These are phyloP conservation scores for Potentilla sterilis DNA, from an alignment of 306 rosid genomes.

Conservation along the genomic window DNA sequence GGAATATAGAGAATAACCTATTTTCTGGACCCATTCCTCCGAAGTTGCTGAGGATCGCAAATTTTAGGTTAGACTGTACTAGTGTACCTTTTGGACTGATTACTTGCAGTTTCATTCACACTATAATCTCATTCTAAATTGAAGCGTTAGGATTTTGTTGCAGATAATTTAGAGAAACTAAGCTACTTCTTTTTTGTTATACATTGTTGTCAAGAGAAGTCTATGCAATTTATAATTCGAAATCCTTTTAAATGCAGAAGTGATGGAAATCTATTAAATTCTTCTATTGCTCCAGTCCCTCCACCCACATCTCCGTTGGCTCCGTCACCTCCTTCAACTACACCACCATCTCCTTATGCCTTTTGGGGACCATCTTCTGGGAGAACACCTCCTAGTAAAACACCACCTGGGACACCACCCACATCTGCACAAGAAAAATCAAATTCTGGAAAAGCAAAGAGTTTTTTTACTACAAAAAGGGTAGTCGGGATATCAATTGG, in stretches of 20 bases:
- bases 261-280: slow-evolving; percentile 76
- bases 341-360: slow-evolving; percentile 30
- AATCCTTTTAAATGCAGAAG: slow-evolving; percentile 47
- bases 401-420: slow-evolving; percentile 54
- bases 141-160: slow-evolving; percentile 6
- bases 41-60: slow-evolving; percentile 69
- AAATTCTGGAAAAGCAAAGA: slow-evolving; percentile 49
- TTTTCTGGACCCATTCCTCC: slow-evolving; percentile 81
- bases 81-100: slow-evolving; percentile 22
- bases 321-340: slow-evolving; percentile 9
- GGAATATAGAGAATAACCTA: slow-evolving; percentile 82
- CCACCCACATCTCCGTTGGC: slow-evolving; percentile 47
- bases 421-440: slow-evolving; percentile 52
- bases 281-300: slow-evolving; percentile 49
- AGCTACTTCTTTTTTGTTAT: slow-evolving; percentile 15
- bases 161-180: background rate
- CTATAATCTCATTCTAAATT: slow-evolving; percentile 1
- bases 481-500: slow-evolving; percentile 78
- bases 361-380: slow-evolving; percentile 29
- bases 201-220: slow-evolving; percentile 4
- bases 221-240: background rate
- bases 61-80: slow-evolving; percentile 47
- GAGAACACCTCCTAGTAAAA: slow-evolving; percentile 29
- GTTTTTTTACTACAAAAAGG: slow-evolving; percentile 38
- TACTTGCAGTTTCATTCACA: slow-evolving; percentile 22